Conservation (phyloP, 148 eudicot genomes). For the Hydrangea macrophylla region DNA sequence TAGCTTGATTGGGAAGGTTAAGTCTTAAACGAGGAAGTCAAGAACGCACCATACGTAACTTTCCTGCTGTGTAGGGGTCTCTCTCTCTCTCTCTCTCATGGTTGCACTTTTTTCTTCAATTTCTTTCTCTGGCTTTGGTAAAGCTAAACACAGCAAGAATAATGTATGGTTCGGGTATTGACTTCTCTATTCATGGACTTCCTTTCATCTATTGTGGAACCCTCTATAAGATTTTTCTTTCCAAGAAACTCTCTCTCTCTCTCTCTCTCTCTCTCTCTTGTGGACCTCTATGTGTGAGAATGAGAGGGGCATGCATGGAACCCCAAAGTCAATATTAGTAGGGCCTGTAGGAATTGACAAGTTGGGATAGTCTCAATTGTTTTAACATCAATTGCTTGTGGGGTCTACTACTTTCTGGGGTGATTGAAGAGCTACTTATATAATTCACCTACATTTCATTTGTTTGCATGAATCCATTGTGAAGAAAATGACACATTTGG, state of each 20-base stretch:
- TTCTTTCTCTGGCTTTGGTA: no score
- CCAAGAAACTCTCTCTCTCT: not conserved
- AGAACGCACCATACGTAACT: constrained; percentile 50
- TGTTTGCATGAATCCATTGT: no score
- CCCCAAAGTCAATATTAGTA: not conserved
- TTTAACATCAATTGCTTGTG: not conserved
- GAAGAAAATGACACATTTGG: not conserved
- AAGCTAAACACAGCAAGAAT: constrained; percentile 20
- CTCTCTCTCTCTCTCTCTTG: not conserved
- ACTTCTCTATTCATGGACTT: constrained; percentile 21
- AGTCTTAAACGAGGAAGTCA: constrained; percentile 37
- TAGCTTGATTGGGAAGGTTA: constrained; percentile 4
- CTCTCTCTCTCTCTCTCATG: not conserved
- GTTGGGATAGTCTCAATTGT: not conserved
- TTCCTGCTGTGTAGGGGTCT: constrained; percentile 23
- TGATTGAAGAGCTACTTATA: not conserved
- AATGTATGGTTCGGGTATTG: constrained; percentile 59
- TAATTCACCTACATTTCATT: not conserved
- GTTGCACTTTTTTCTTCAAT: not conserved
- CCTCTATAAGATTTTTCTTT: not conserved
- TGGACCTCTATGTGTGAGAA: no score
- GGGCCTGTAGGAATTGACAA: not conserved
- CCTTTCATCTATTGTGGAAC: not conserved
- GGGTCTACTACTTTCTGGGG: not conserved
- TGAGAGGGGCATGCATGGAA: not conserved